Conservation (phyloP, 768 basidiomycete species). For the Pholiota molesta region DNA sequence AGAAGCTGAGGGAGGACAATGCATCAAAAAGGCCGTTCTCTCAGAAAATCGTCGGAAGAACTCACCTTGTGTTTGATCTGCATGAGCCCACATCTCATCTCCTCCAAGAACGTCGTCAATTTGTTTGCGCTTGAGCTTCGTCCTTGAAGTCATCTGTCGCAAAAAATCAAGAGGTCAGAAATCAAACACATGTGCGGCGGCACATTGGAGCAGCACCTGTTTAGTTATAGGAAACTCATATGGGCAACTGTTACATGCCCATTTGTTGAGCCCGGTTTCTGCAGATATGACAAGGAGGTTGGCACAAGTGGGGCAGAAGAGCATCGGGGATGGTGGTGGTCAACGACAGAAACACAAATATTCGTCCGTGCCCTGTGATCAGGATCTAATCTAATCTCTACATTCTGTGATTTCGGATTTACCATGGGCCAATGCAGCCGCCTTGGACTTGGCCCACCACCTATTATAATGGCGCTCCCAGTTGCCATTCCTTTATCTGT, state of each 20-base stretch:
- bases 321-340: conserved; percentile 48
- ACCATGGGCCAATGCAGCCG: not conserved
- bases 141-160: conserved; percentile 88
- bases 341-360: not conserved
- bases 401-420: not conserved
- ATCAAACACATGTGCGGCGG: not conserved
- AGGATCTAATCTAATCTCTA: conserved; percentile 16
- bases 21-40: not conserved
- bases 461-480: not conserved
- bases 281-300: conserved; percentile 82
- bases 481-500: not conserved
- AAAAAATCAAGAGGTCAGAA: not conserved
- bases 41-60: not conserved
- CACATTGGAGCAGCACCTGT: conserved; percentile 49
- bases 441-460: not conserved
- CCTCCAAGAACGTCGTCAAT: conserved; percentile 97
- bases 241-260: conserved; percentile 91
- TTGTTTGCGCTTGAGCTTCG: conserved; percentile 82
- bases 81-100: conserved; percentile 92
- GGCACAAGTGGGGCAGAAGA: conserved; percentile 94
- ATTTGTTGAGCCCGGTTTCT: conserved; percentile 85
- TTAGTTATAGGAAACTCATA: conserved; percentile 94
- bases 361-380: not conserved
- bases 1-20: conserved; percentile 37
- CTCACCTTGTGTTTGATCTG: conserved; percentile 80